phyloP scores from a whole-genome alignment of 1,284 basidiomycete species.

The Ceratobasidium sp. region DNA sequence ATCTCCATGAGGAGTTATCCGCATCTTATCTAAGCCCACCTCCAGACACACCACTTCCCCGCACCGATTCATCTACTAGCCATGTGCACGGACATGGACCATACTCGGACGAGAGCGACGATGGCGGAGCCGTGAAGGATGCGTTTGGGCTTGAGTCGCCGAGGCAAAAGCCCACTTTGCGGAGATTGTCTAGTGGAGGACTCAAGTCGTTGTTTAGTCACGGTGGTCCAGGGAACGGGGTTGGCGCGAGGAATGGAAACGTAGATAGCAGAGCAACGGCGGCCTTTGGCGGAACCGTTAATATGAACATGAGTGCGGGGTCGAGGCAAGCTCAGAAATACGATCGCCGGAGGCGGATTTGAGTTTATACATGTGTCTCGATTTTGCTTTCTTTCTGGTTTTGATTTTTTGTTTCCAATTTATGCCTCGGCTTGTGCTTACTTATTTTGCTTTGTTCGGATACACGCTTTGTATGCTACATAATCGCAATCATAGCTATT shows the following conservation, averaged over 20 bases:
- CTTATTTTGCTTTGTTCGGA: not conserved
- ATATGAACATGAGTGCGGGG: conserved; percentile 25
- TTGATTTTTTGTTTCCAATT: not conserved
- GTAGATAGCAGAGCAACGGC: conserved; percentile 15
- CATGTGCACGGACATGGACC: not conserved
- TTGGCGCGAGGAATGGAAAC: not conserved
- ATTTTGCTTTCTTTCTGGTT: not conserved
- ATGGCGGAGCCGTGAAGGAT: conserved; percentile 3
- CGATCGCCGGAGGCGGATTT: conserved; percentile 24
- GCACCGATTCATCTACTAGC: not conserved
- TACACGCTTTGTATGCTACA: not conserved
- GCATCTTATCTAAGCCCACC: not conserved
- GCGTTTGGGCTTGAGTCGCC: conserved; percentile 31
- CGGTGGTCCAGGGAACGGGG: not conserved
- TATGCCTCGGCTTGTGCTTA: too few relatives aligned
- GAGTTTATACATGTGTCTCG: not conserved
- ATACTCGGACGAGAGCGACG: conserved; percentile 35
- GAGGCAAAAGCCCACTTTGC: not conserved
- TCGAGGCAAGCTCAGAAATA: conserved; percentile 8
- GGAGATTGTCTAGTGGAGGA: conserved; percentile 9
- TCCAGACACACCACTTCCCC: not conserved
- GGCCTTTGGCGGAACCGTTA: conserved; percentile 32
- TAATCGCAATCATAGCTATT: not conserved
- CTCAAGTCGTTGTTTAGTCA: conserved; percentile 21
- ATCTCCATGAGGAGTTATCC: conserved; percentile 7